These are phyloP conservation scores for Ustilago lituana DNA, from an alignment of 1,284 basidiomycete genomes.

Conservation along the genomic window DNA sequence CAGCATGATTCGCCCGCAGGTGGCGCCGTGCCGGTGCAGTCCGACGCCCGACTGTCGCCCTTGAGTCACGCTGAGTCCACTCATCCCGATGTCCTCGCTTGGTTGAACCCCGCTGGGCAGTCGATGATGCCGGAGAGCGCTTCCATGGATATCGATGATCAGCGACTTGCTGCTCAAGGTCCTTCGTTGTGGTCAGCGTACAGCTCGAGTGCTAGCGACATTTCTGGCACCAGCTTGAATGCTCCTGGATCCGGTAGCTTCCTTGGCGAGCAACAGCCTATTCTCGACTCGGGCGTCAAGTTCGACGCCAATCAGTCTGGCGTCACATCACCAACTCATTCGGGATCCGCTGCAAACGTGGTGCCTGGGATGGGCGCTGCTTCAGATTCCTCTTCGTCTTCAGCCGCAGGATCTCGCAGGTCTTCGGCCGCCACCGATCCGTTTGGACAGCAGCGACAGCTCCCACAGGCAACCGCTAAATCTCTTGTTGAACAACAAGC, in stretches of 20 bases:
- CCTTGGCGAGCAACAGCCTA: slow-evolving; percentile 3
- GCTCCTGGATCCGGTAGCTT: slow-evolving; percentile 10
- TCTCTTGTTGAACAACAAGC: slow-evolving; percentile 4
- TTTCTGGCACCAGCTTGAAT: slow-evolving; percentile 16
- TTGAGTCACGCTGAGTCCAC: slow-evolving; percentile 10
- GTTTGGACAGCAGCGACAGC: slow-evolving; percentile 24
- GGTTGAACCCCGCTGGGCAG: slow-evolving; percentile 27
- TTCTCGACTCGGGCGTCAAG: slow-evolving; percentile 15
- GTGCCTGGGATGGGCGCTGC: slow-evolving; percentile 18
- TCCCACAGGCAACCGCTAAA: slow-evolving; percentile 11
- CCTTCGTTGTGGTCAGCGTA: slow-evolving; percentile 34
- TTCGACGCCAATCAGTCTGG: slow-evolving; percentile 15
- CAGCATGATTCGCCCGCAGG: slow-evolving; percentile 37
- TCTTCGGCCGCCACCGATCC: slow-evolving; percentile 13
- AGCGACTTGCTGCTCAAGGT: slow-evolving; percentile 6
- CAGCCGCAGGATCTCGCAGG: slow-evolving; percentile 26
- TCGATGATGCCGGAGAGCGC: slow-evolving; percentile 11
- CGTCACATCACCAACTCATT: slow-evolving; percentile 14
- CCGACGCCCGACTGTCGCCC: slow-evolving; percentile 27
- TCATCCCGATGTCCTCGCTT: slow-evolving; percentile 37
- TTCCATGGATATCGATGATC: slow-evolving; percentile 37
- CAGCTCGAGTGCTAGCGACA: slow-evolving; percentile 37
- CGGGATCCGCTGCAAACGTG: slow-evolving; percentile 11
- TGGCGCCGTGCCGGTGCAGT: slow-evolving; percentile 21
- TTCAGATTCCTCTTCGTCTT: slow-evolving; percentile 30